Base-by-base conservation (phyloP, 352 stramenopile genomes). In the Globisporangium okanoganense region DNA sequence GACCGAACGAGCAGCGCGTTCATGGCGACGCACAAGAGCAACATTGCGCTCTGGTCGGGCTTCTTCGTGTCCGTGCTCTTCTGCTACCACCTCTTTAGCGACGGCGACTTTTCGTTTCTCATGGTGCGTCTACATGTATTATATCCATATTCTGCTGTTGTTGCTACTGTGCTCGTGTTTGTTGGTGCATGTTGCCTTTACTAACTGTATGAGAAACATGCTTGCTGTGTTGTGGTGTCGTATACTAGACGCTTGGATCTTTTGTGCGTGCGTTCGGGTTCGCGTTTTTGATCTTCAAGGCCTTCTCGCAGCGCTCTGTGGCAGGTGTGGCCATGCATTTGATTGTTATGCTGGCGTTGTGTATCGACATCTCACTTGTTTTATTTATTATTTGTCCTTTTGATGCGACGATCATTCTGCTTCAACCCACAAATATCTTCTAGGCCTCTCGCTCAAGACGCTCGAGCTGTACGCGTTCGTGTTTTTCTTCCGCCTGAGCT, bases 71-170 rank as follows among this genome's bases (percentile, higher is more conserved):
- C 88, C 20, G 95, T 98, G 45, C 79, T 99, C 45, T 95, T 98
- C 62, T 96, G 97, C 71, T 99, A 98, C 73, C 94, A 98, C 71
- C 79, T 99, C 44, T 90, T 99, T 58, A 98, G 92, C 43, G 95
- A 98, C 71, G 96, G 96, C 33, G 97, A 99, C 74, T 99, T 99
- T 73, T 99, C 96, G 45, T 99, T 99, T 72, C 82, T 99, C 14
- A 98, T 99, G 93, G 90, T 97, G 54, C 51, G 62, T n/a, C n/a
- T n/a, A n/a, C n/a, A n/a, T n/a, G n/a, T n/a, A n/a, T n/a, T n/a
- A n/a, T n/a, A n/a, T n/a, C n/a, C n/a, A n/a, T 49, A 22, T 29
- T 48, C 5, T n/a, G 13, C 20, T 16, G 35, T n/a, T 2, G 14
- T 24, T 1, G 16, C 10, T 48, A 20, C 22, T 53, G 40, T 47